Evolutionary conservation across 805 yeast genomes (phyloP), one percentile per base, ranked within the genome.

Genomic region (Wickerhamiella musiphila): DNA sequence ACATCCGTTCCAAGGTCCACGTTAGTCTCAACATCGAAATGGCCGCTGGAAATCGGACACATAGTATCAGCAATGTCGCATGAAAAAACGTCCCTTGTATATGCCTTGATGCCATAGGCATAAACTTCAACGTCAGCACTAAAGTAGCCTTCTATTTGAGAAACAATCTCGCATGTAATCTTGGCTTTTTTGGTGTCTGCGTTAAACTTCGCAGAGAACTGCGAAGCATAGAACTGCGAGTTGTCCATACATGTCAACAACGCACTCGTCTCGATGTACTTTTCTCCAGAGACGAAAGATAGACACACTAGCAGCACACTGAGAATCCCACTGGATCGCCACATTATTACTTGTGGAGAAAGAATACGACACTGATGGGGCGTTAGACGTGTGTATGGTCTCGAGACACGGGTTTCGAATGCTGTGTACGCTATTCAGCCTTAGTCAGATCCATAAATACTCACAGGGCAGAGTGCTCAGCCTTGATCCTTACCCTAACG

Each of bases 41-140:
- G 82, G 24, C 96, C 96, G 2, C 93, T 68, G 18, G 73, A 51
- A 37, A 90, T 64, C 3, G 98, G 98, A 61, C 98, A 90, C 18
- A 78, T 49, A 18, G 77, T 62, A 8, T 54, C 53, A 26, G 53
- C 47, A 29, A 81, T 52, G 33, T 60, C 56, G 61, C 98, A 90
- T 28, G 82, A 65, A 31, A 72, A 57, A 30, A 86, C 45, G 9
- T 63, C 56, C 43, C 61, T 60, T 25, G 64, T 54, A 33, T 79
- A 51, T 11, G 73, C 65, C 31, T 66, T 67, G 35, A 86, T 52
- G 9, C 98, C 98, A 51, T 90, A 90, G 2, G 79, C 82, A 40
- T 76, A 68, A 32, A 86, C 57, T 31, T 68, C 63, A 22, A 73
- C 58, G 25, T 68, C 61, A 8, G 90, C 86, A 5, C 65, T 60